Percentiles rank a stretch among this genome's conserved stretches.
These are phyloP conservation scores for Cytidiella melzeri DNA, from an alignment of 768 basidiomycete genomes.

Conservation along the genomic window DNA sequence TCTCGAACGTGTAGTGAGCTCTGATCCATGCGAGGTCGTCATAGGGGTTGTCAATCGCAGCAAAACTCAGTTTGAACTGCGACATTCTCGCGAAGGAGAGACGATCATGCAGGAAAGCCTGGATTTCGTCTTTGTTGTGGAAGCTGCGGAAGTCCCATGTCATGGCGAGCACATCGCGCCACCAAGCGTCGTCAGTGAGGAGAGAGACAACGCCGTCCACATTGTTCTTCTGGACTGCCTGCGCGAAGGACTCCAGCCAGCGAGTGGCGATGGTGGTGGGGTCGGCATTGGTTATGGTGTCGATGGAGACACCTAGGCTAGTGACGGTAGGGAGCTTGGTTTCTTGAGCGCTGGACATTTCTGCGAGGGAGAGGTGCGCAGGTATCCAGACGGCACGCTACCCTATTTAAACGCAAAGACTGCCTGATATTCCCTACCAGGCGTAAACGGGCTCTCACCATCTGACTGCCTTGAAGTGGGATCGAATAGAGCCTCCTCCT, in stretches of 20 bases:
- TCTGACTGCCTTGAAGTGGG: no score
- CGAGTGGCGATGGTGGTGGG: constrained; percentile 10
- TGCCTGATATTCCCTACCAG: no score
- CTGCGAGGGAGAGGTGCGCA: no score
- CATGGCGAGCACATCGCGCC: constrained; percentile 13
- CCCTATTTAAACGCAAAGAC: no score
- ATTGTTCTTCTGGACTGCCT: constrained; percentile 7
- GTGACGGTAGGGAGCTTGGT: neutral
- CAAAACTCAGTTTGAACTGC: constrained; percentile 14
- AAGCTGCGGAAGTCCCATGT: constrained; percentile 34
- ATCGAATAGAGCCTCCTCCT: no score
- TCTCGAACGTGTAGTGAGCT: constrained; percentile 37
- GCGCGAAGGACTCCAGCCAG: constrained; percentile 15
- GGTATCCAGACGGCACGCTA: no score
- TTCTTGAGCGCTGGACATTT: no score
- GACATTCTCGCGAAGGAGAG: constrained; percentile 15
- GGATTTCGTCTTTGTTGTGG: constrained; percentile 25
- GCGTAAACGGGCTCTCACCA: no score
- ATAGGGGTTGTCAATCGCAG: constrained; percentile 16
- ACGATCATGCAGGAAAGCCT: constrained; percentile 22
- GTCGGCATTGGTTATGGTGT: constrained; percentile 4
- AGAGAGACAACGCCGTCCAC: constrained; percentile 1
- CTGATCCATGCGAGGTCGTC: constrained; percentile 25
- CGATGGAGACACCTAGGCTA: constrained; percentile 3
- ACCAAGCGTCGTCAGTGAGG: constrained; percentile 8